Evolutionary conservation across 805 yeast species (phyloP).

Genomic region (Grigorovia humatica): DNA sequence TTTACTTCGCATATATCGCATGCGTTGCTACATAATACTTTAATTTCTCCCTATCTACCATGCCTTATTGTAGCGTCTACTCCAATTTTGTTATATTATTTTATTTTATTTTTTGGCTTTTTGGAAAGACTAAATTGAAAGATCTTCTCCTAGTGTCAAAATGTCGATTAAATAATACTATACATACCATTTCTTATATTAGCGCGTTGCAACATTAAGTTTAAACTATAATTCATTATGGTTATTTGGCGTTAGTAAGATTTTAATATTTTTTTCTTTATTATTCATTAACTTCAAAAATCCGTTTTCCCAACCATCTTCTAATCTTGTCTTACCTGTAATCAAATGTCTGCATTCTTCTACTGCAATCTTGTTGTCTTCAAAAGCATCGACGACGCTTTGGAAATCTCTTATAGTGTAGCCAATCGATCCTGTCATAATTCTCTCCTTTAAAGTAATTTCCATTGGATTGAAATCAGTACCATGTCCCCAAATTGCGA

Average conservation of each 20-base stretch:
- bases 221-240: conserved; percentile 23
- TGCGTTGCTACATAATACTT: neutral
- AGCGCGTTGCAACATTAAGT: too few species aligned
- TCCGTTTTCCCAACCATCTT: conserved; percentile 45
- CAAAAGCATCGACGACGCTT: conserved; percentile 43
- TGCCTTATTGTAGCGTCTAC: too few species aligned
- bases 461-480: conserved; percentile 45
- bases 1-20: neutral
- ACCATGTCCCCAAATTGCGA: conserved; percentile 55
- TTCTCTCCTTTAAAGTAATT: conserved; percentile 44
- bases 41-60: too few species aligned
- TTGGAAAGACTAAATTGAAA: too few species aligned
- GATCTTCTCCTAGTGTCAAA: too few species aligned
- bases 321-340: conserved; percentile 41
- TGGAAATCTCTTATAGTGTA: conserved; percentile 47
- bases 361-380: conserved; percentile 35
- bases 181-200: too few species aligned
- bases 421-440: conserved; percentile 51
- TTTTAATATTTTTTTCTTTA: conserved; percentile 47
- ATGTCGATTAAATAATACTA: too few species aligned
- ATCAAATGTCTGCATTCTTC: conserved; percentile 39
- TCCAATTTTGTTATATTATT: too few species aligned
- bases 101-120: too few species aligned
- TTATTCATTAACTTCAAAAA: conserved; percentile 40
- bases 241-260: conserved; percentile 41